Conservation (phyloP, 495 filamentous ascomycete genomes). For the Aspergillus steynii region DNA sequence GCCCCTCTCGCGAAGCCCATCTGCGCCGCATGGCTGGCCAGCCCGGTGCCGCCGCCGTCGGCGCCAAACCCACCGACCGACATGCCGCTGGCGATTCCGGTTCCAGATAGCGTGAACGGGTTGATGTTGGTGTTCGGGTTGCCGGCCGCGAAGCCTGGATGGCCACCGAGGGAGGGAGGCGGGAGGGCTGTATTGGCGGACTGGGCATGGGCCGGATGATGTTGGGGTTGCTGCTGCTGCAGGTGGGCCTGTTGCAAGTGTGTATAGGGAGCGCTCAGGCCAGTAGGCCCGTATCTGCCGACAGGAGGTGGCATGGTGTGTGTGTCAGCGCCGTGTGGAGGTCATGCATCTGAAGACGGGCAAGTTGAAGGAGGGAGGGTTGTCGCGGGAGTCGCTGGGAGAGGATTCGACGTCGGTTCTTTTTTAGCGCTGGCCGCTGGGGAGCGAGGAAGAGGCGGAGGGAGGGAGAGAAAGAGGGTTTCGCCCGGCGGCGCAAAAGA, state of each 20-base stretch:
- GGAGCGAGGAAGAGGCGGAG: neutral
- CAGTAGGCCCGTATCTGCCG: conserved; percentile 51
- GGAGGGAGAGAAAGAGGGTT: neutral
- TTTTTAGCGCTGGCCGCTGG: conserved; percentile 18
- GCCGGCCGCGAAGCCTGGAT: conserved; percentile 57
- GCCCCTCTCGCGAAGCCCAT: conserved; percentile 82
- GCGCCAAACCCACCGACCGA: conserved; percentile 57
- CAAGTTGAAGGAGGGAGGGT: neutral
- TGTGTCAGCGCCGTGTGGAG: conserved; percentile 11
- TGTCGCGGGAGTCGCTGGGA: conserved; percentile 17
- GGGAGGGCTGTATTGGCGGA: conserved; percentile 57
- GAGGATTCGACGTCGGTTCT: conserved; percentile 19
- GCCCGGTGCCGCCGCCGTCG: conserved; percentile 71
- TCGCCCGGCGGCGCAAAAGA: conserved; percentile 7
- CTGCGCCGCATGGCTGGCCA: conserved; percentile 86
- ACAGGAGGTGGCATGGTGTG: conserved; percentile 42
- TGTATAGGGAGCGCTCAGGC: conserved; percentile 41
- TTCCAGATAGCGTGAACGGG: conserved; percentile 61
- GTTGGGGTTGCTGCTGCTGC: conserved; percentile 51
- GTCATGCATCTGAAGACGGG: conserved; percentile 22
- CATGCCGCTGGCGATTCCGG: conserved; percentile 53
- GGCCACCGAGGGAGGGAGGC: conserved; percentile 57
- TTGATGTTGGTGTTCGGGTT: conserved; percentile 68
- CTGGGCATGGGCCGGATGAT: conserved; percentile 51
- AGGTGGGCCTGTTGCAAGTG: conserved; percentile 50